These are phyloP conservation scores for Cornus florida DNA, from an alignment of 148 eudicot species.

Conservation along the genomic window DNA sequence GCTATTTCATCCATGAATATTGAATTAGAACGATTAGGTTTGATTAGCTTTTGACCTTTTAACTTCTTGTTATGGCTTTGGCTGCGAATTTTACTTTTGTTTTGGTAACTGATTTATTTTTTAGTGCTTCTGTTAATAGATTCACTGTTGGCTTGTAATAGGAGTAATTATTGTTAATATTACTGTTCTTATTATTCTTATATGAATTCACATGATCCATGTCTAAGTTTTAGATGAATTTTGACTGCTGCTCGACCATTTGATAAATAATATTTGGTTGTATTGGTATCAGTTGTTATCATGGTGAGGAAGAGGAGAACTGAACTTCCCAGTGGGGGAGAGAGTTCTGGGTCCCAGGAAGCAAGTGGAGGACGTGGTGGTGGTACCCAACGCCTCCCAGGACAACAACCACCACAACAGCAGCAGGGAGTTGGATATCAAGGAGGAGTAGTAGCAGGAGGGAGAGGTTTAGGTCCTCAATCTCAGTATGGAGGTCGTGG, in stretches of 20 bases:
- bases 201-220: not conserved
- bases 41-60: not conserved
- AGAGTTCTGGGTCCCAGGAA: slow-evolving; percentile 66
- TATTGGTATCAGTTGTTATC: slow-evolving; percentile 27
- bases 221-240: not conserved
- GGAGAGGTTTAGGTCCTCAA: slow-evolving; percentile 50
- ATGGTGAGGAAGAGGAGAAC: slow-evolving; percentile 93
- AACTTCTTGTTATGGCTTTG: not conserved
- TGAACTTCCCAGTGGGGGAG: slow-evolving; percentile 59
- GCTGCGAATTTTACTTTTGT: no score
- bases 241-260: not conserved
- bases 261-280: not conserved
- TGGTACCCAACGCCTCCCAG: slow-evolving; percentile 40
- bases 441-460: slow-evolving; percentile 33
- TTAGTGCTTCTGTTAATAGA: no score
- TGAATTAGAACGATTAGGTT: not conserved
- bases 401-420: slow-evolving; percentile 13
- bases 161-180: not conserved
- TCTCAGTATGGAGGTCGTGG: slow-evolving; percentile 47
- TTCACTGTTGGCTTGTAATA: not conserved
- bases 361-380: slow-evolving; percentile 37
- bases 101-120: no score
- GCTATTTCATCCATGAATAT: no score
- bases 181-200: not conserved
- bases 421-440: slow-evolving; percentile 44